Evolutionary conservation across 2,329 filamentous ascomycete genomes (phyloP), one percentile per base, ranked within the genome.

Genomic region (Xylaria sp.): DNA sequence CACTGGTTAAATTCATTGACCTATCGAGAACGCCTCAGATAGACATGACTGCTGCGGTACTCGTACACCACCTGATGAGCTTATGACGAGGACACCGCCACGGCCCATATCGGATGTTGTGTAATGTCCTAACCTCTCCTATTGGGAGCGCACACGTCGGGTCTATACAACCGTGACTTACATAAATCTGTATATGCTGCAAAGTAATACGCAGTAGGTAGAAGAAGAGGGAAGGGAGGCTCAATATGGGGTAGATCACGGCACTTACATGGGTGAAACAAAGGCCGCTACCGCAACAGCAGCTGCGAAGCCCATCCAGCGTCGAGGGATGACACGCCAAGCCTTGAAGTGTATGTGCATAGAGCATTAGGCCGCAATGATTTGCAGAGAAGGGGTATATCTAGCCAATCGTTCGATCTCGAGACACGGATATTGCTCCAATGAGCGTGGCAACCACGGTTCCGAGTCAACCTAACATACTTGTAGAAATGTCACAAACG

Each of bases 131-230:
- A 19, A 19, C 34, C 50, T 30, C 50, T 42, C 35, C 50, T 39
- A 52, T 39, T 52, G 50, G 50, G 35, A 37, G 50, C 34, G 50
- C 50, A 51, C 35, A 56, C 54, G n/a, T 53, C 39, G 55, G 30
- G 51, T 48, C 56, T 54, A 57, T 52, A 52, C 49, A 13, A 47
- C 37, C n/a, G 49, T 39, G 11, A 37, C 16, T 44, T 53, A 30
- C 39, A 30, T 34, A 16, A 10, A 37, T n/a, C 23, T 48, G n/a
- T 52, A 30, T 39, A 13, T 34, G 34, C 7, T 37, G 50, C 30
- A 57, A 58, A 39, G 53, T 30, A 16, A 16, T 16, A 5, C 23
- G 23, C 23, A 30, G 23, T 30, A 30, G 23, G 23, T 48, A 7
- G 37, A n/a, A 46, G 19, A 53, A 50, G 55, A 23, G 5, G 5